Evolutionary conservation across 2,329 filamentous ascomycete species (phyloP), one percentile per base, ranked within the genome.

Genomic region (Endothia cerciana): DNA sequence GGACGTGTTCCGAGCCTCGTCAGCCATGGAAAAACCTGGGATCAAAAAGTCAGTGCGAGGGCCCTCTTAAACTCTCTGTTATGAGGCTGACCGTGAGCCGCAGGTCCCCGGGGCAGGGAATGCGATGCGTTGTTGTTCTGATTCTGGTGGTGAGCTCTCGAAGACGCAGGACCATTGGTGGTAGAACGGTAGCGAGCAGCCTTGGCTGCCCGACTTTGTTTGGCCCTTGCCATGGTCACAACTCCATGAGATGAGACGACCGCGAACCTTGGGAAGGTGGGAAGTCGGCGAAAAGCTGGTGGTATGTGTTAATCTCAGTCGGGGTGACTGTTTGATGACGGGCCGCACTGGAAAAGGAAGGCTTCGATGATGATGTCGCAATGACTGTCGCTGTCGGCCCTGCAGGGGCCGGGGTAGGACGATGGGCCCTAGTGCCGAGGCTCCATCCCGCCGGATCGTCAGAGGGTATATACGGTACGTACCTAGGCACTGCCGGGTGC

Each of bases 1-100:
- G 25, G 78, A 78, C 2, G 84, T 86, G 65, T 83, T 80, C 62
- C 80, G 77, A 65, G 83, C 84, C 72, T 85, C 81, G 25, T 86
- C 82, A 62, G 77, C 78, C 70, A 82, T 77, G 6, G 77, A 77
- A 62, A 80, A 78, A 38, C 73, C 79, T 80, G 59, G 19, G 28
- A 40, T 22, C 41, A 4, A 76, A 11, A 77, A 38, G 62, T 67
- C 40, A 63, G 79, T 78, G 76, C 74, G 57, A 73, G 36, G 72
- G 75, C 56, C 74, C 30, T 36, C 5, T 25, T 45, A 36, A 36
- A 49, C 47, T 22, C 38, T 15, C 15, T n/a, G n/a, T n/a, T n/a
- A n/a, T n/a, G n/a, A 66, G 22, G 61, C 69, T 67, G 56, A 70
- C 69, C 62, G 28, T 69, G 60, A 36, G 57, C 62, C 11, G 60